Evolutionary conservation across 305 asterid species (phyloP).

Genomic region (Withania somnifera): DNA sequence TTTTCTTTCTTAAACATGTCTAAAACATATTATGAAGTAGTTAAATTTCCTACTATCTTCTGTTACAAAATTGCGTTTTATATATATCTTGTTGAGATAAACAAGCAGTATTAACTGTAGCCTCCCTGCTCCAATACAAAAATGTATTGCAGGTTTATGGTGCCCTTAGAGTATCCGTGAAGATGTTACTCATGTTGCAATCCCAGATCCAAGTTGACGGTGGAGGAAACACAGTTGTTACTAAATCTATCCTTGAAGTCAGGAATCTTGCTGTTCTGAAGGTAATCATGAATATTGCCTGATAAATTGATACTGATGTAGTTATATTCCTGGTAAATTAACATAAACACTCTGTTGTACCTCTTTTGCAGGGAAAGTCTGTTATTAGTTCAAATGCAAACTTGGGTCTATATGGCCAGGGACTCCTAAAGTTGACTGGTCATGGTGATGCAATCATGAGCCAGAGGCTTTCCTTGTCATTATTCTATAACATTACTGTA

Average conservation of each 20-base stretch:
- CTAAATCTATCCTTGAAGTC: slow-evolving; percentile 86
- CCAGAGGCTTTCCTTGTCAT: slow-evolving; percentile 82
- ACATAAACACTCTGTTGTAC: neutral
- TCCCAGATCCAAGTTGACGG: slow-evolving; percentile 82
- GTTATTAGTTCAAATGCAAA: slow-evolving; percentile 84
- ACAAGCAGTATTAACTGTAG: neutral
- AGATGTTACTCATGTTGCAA: slow-evolving; percentile 95
- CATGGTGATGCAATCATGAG: slow-evolving; percentile 88
- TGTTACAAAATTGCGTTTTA: neutral
- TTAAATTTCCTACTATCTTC: neutral
- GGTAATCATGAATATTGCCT: slow-evolving; percentile 31
- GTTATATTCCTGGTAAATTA: neutral
- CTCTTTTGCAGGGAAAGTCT: slow-evolving; percentile 63
- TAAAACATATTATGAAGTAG: neutral
- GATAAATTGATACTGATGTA: neutral
- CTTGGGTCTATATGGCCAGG: slow-evolving; percentile 86
- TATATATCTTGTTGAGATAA: neutral
- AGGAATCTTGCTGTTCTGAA: slow-evolving; percentile 91
- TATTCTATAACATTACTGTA: slow-evolving; percentile 87
- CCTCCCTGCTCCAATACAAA: neutral
- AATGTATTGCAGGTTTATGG: slow-evolving; percentile 68
- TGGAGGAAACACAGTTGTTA: slow-evolving; percentile 64
- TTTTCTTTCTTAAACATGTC: neutral
- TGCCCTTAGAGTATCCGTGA: slow-evolving; percentile 81
- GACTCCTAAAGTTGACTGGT: slow-evolving; percentile 70